Base-by-base conservation (phyloP, 805 yeast species). In the Wickerhamomyces rabaulensis region DNA sequence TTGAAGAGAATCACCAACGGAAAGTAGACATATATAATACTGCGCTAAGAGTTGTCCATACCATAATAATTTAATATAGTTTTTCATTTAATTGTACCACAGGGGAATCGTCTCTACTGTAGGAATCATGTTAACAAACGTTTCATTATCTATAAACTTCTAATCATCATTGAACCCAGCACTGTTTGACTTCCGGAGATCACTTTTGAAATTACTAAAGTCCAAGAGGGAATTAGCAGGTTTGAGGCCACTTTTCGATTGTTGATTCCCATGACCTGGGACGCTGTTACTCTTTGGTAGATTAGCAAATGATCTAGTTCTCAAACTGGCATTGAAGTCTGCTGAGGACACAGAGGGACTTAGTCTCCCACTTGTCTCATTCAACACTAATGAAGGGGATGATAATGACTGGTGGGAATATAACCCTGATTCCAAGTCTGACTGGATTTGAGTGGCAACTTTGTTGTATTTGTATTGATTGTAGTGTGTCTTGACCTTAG, bases 251-350 rank as follows among this genome's bases (percentile, higher is more conserved):
- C 13, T 36, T 9, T 20, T 20, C 9, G 10, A 12, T 10, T 19
- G 46, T 20, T 21, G 27, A 16, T 22, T 26, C 36, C 23, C 12
- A 8, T 12, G 20, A 23, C 33, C n/a, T 13, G 6, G 19, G 13
- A 19, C 9, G 27, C 13, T 29, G 2, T 37, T 27, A 9, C 37
- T 17, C 35, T 19, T 22, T 26, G 47, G 57, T 16, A 58, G 25
- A 38, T 51, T 57, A 2, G 60, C 61, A 45, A 48, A 57, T 39
- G 54, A 47, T 44, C 62, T 51, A 1, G 62, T 57, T 46, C 62
- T 52, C 42, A 58, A 41, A 33, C 48, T 54, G 3, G 48, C 40
- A 16, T 22, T 43, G 4, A 54, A 42, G 19, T 50, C 55, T 9
- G 48, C 10, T 1, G 52, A 35, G 4, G 47, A 45, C 16, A 57